phyloP scores from a whole-genome alignment of 352 stramenopile species.

The Globisporangium barbulae region DNA sequence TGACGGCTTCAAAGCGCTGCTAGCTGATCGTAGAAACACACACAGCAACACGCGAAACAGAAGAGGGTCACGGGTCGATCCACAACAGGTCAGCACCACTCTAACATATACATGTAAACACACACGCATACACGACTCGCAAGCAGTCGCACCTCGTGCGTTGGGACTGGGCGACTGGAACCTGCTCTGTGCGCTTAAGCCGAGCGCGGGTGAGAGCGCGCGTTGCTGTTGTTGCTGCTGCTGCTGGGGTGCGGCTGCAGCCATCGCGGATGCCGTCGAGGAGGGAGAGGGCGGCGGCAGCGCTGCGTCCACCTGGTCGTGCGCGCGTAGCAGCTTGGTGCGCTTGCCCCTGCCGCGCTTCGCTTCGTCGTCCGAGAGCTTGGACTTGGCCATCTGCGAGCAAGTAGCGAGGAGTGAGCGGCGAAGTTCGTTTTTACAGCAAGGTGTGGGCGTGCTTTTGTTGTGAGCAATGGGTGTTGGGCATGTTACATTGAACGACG shows the following conservation, averaged over 20 bases:
- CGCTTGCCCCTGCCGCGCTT: constrained; percentile 66
- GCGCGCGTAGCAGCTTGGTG: constrained; percentile 42
- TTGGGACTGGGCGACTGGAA: constrained; percentile 53
- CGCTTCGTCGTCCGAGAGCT: constrained; percentile 53
- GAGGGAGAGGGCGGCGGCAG: constrained; percentile 16
- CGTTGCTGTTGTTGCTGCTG: constrained; percentile 3
- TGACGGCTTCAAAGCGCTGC: constrained; percentile 49
- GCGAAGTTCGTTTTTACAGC: not conserved
- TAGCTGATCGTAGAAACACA: constrained; percentile 1
- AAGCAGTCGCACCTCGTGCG: constrained; percentile 19
- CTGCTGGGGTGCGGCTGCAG: constrained; percentile 1
- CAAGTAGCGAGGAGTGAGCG: not conserved
- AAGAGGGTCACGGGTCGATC: not conserved
- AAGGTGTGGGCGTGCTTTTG: not conserved
- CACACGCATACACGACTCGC: not conserved
- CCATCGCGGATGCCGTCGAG: constrained; percentile 12
- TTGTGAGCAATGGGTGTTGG: not conserved
- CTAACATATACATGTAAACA: not conserved
- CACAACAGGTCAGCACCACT: not conserved
- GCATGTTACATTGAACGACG: not conserved
- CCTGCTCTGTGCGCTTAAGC: constrained; percentile 23
- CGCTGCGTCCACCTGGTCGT: constrained; percentile 27
- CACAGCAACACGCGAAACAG: not conserved
- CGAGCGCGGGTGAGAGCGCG: constrained; percentile 11
- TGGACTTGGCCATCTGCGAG: constrained; percentile 52